Conservation (phyloP, 257 asterid genomes). For the Plantago ovata region DNA sequence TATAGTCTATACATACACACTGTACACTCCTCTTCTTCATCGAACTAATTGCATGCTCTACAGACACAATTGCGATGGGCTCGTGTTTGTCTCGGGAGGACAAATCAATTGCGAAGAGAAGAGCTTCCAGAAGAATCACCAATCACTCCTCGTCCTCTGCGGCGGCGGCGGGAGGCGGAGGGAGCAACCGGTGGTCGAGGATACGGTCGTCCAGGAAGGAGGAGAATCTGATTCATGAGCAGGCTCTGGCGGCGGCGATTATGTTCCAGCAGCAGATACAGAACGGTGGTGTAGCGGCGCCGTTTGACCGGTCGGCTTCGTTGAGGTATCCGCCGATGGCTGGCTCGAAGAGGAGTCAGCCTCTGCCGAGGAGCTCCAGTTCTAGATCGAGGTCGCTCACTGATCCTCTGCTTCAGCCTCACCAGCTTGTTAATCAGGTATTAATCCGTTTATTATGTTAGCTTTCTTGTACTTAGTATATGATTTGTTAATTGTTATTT, state of each 20-base stretch:
- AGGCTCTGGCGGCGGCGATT: conserved; percentile 89
- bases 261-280: conserved; percentile 83
- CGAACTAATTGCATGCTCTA: not conserved
- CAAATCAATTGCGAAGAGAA: conserved; percentile 44
- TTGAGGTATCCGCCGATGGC: conserved; percentile 63
- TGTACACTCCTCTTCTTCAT: not conserved
- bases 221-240: conserved; percentile 63
- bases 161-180: conserved; percentile 41
- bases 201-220: conserved; percentile 70
- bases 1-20: not conserved
- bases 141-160: conserved; percentile 30
- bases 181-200: conserved; percentile 70
- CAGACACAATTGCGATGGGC: conserved; percentile 43
- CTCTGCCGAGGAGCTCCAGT: conserved; percentile 79
- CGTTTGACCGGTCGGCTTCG: conserved; percentile 88
- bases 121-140: conserved; percentile 47
- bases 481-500: not conserved
- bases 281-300: conserved; percentile 41
- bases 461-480: not conserved
- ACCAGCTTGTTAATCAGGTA: conserved; percentile 89
- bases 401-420: conserved; percentile 95
- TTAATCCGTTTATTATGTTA: not conserved
- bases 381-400: conserved; percentile 83
- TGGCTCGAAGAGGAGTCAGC: conserved; percentile 51
- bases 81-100: conserved; percentile 64